A percentile compares a stretch with the other conserved stretches of the same genome.
Conservation (phyloP, 2,329 filamentous ascomycete species). For the Shiraia bambusicola region DNA sequence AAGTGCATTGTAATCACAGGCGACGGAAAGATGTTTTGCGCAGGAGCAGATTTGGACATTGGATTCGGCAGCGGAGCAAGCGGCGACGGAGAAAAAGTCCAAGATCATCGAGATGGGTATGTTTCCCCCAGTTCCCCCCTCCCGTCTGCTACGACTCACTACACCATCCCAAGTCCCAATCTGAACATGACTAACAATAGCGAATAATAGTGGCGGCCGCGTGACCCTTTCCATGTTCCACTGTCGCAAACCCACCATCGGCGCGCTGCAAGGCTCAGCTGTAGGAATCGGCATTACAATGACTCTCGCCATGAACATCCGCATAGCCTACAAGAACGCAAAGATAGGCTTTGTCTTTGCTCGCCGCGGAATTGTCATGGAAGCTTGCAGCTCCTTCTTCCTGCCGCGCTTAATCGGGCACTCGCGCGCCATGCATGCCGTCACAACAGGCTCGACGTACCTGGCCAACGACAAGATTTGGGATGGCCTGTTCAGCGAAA, state of each 20-base stretch:
- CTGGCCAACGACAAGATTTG: constrained; percentile 53
- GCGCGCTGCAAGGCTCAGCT: constrained; percentile 57
- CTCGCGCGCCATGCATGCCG: constrained; percentile 63
- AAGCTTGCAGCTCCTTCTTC: constrained; percentile 71
- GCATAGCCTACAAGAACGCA: constrained; percentile 56
- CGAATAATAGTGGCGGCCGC: constrained; percentile 43
- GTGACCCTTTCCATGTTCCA: constrained; percentile 57
- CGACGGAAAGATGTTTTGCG: constrained; percentile 55
- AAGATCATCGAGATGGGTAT: constrained; percentile 58
- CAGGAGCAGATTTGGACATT: constrained; percentile 58
- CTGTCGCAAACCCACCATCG: constrained; percentile 60
- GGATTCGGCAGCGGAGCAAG: constrained; percentile 50
- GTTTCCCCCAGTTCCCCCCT: no score
- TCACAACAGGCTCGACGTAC: constrained; percentile 67
- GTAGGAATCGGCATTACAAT: constrained; percentile 62
- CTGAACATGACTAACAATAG: no score
- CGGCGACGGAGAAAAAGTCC: constrained; percentile 43
- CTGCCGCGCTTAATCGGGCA: constrained; percentile 69
- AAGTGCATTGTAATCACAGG: constrained; percentile 59
- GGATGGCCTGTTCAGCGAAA: constrained; percentile 66
- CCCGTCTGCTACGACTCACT: not conserved
- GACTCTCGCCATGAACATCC: constrained; percentile 59
- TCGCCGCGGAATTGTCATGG: constrained; percentile 69
- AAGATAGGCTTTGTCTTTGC: constrained; percentile 76
- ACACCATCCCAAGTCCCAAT: not conserved